These are phyloP conservation scores for Rauvolfia tetraphylla DNA, from an alignment of 257 asterid species.

Conservation along the genomic window DNA sequence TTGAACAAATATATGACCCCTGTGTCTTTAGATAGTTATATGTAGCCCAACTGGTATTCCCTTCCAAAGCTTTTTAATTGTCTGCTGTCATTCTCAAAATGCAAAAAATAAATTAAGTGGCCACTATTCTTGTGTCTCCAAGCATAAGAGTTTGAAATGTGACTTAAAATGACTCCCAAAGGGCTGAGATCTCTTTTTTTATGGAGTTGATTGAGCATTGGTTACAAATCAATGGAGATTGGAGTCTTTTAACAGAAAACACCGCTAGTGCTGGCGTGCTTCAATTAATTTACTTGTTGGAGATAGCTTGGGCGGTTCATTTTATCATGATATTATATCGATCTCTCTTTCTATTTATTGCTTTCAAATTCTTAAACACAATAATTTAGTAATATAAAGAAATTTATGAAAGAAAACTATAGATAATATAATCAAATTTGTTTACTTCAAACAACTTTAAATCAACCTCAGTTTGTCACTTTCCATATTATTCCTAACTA, in stretches of 20 bases:
- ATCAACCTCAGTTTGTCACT: too few relatives aligned
- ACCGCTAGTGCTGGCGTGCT: neutral
- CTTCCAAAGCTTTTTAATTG: neutral
- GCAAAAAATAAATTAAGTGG: neutral
- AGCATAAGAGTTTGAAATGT: neutral
- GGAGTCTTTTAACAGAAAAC: neutral
- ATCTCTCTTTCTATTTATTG: neutral
- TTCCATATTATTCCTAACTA: neutral
- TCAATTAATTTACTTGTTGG: neutral
- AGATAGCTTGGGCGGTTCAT: slow-evolving; percentile 11
- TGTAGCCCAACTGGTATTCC: neutral
- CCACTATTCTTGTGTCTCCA: neutral
- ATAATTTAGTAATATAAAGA: neutral
- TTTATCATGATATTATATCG: neutral
- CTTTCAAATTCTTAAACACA: neutral
- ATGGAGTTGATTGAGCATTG: slow-evolving; percentile 1
- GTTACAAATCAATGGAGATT: neutral
- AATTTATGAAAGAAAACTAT: neutral
- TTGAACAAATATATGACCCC: slow-evolving; percentile 8
- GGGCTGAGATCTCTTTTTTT: slow-evolving; percentile 12
- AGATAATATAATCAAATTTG: neutral
- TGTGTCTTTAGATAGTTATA: neutral
- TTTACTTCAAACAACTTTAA: too few relatives aligned
- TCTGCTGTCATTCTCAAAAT: neutral
- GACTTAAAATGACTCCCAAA: slow-evolving; percentile 6